Base-by-base conservation (phyloP, 1,284 basidiomycete genomes). In the Sutorius eximius region DNA sequence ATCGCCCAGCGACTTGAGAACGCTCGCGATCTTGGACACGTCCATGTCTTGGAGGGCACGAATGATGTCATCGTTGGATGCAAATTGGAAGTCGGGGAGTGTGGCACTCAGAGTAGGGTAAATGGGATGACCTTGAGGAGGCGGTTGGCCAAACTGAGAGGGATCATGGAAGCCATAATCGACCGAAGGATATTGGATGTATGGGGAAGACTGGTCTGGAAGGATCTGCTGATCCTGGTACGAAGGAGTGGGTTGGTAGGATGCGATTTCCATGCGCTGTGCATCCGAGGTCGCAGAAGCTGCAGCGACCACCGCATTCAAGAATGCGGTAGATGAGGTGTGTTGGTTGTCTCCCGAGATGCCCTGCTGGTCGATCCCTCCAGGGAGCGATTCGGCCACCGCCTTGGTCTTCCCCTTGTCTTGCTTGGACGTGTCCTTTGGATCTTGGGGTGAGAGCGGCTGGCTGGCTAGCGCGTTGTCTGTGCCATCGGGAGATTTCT, bases 21-120 rank as follows among this genome's bases (percentile, higher is more conserved):
- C 83, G 45, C 76, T 79, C 0, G 85, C 80, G 53, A 91, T 79
- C 69, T 85, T 88, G 47, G 82, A 76, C 48, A 89, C 74, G 60
- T 91, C 89, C 58, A 90, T 74, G 51, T 84, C 81, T 64, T 90
- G 87, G 47, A 91, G 67, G 16, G 82, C 82, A 40, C 83, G 85
- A 43, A 90, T 70, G 42, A 91, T 78, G 51, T 89, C 86, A 53
- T 91, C 89, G 63, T 82, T 86, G n/a, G 85, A 84, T 9, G 76
- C 75, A 55, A 80, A 79, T 20, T 76, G 70, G 20, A 85, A 72
- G 46, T 85, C 81, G 36, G 77, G 68, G 47, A 77, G 66, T 11
- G 74, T 58, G 49, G 66, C 53, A 58, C 58, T 52, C 57, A 71
- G 65, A 53, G 66, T 68, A 13, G 71, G 62, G 36, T 71, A 66